Evolutionary conservation across 441 rosid species (phyloP).

Genomic region (Populus hybrid): DNA sequence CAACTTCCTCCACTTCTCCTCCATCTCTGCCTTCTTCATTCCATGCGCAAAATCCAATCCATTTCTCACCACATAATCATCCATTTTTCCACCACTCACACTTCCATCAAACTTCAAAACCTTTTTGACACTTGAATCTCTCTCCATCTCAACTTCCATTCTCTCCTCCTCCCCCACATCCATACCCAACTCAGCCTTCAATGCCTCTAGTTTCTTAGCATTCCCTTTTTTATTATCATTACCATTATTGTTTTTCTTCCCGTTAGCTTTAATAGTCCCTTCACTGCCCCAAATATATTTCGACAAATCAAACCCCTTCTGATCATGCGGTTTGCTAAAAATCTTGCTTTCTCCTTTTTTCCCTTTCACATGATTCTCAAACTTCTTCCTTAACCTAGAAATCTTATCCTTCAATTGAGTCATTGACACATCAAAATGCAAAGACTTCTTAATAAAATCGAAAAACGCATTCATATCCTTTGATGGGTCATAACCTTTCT

Average conservation of each 20-base stretch:
- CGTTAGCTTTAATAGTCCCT: slow-evolving; percentile 20
- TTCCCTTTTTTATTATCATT: neutral
- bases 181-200: slow-evolving; percentile 11
- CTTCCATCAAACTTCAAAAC: slow-evolving; percentile 14
- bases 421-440: slow-evolving; percentile 26
- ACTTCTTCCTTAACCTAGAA: slow-evolving; percentile 34
- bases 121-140: slow-evolving; percentile 10
- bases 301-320: slow-evolving; percentile 34
- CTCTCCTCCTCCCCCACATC: slow-evolving; percentile 16
- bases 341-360: slow-evolving; percentile 30
- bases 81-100: slow-evolving; percentile 18
- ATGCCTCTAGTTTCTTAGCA: neutral
- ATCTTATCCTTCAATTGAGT: slow-evolving; percentile 40
- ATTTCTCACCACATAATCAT: slow-evolving; percentile 18
- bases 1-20: slow-evolving; percentile 35
- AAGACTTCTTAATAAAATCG: slow-evolving; percentile 33
- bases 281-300: slow-evolving; percentile 38
- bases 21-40: slow-evolving; percentile 32
- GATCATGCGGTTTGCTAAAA: slow-evolving; percentile 37
- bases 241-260: slow-evolving; percentile 18
- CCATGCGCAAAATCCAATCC: slow-evolving; percentile 27
- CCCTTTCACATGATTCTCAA: slow-evolving; percentile 30
- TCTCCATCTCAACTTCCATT: slow-evolving; percentile 2
- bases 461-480: slow-evolving; percentile 27
- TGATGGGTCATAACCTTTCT: slow-evolving; percentile 32